Evolutionary conservation across 768 basidiomycete species (phyloP), one percentile per base, ranked within the genome.

Genomic region (Auricularia sp.): DNA sequence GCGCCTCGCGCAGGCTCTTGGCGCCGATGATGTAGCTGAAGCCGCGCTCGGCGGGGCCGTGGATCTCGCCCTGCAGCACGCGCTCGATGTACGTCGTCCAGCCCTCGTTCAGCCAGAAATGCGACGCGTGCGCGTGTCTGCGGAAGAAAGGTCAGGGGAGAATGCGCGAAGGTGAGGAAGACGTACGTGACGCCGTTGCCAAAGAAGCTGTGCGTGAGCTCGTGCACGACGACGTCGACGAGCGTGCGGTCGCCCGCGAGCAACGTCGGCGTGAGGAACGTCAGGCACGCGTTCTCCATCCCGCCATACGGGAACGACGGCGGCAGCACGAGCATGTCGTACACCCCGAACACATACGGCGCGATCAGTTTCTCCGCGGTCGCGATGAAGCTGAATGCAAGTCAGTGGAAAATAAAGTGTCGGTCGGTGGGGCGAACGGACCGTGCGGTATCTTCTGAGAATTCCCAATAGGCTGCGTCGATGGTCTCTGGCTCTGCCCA

Each of bases 21-120:
- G 80, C 77, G 2, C 93, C 93, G 64, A 90, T 87, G 66, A 91
- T 77, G 74, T 81, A 96, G 7, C 85, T 84, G 71, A 98, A 90
- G 18, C 85, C 91, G 53, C 93, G 86, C 61, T 87, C 84, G 2
- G 86, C 85, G 18, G 89, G 84, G 0, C 88, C 83, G 71, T 91
- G 84, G 3, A 93, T 77, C 56, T 80, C 76, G 67, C 86, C 80
- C 60, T 84, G 84, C 56, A 96, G 77, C 7, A 96, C 75, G 16
- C 93, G 86, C 72, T 98, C 95, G 36, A 91, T 86, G 71, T 94
- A 98, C 0, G 91, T 94, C 36, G 95, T 97, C 88, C 91, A 95
- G 34, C 93, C 75, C 77, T 94, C 90, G 72, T 93, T 93, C 44
- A 93, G 83, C 90, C 90, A 92, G 76, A 91, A 92, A 74, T 91